Evolutionary conservation across 129 eudicot genomes (phyloP), one percentile per base, ranked within the genome.

Genomic region (Arctium lappa): DNA sequence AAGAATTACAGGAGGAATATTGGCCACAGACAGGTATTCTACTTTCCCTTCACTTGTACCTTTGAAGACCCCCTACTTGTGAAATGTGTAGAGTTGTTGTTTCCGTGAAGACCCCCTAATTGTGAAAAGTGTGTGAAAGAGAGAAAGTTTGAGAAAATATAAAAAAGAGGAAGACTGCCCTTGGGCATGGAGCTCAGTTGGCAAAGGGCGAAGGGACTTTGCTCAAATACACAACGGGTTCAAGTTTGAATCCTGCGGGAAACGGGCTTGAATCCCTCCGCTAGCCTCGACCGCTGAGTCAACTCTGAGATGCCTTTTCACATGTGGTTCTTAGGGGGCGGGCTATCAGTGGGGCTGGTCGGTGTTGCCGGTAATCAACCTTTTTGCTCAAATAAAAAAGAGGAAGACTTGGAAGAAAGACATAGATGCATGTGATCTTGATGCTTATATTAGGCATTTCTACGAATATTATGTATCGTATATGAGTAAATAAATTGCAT

Each of bases 1-100:
- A 95, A 95, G 85, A 90, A 93, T 81, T 95, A 95, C 82, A 76
- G 92, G 66, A 87, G 99, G 81, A 95, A 88, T 80, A 95, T 93
- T 74, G 99, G 99, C 32, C 98, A 95, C 85, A 86, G 99, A 81
- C 99, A 95, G 99, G 99, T 95, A 90, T 7, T 30, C 18, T 56
- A 62, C 12, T 60, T 53, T 60, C 29, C 29, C 8, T 0, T 60
- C 68, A 60, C 9, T 62, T 74, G 12, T 44, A 22, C 4, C 38
- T 34, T 30, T 27, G 8, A 53, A 72, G 48, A 72, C 22, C 46
- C 42, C 5, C 30, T 39, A 39, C 5, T 39, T 11, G 38, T 16
- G 72, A 66, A n/a, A n/a, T 0, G 32, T 66, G 53, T 44, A 44
- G 53, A 44, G 53, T 9, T 13, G 2, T 9, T 44, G 53, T 8